Conservation (phyloP, 1,139 yeast species). For the Hyphopichia fennica region DNA sequence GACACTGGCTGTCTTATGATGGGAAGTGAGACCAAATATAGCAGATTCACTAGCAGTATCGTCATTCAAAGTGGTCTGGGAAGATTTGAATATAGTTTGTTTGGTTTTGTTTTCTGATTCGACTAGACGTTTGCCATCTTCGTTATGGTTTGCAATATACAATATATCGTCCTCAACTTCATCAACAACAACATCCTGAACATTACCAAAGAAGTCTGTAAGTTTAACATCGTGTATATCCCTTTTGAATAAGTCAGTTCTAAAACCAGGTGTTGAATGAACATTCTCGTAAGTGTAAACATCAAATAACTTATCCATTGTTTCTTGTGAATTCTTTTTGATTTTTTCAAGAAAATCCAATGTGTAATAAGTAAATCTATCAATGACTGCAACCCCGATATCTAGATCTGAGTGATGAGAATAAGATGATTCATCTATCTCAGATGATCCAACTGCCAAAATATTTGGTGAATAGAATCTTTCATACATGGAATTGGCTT, state of each 20-base stretch:
- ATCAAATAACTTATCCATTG: conserved; percentile 80
- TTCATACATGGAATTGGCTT: conserved; percentile 97
- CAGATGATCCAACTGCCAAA: conserved; percentile 92
- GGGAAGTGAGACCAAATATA: not conserved
- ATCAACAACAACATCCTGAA: conserved; percentile 78
- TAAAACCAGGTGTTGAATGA: conserved; percentile 89
- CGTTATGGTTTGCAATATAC: conserved; percentile 29
- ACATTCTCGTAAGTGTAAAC: conserved; percentile 82
- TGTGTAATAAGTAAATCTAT: conserved; percentile 89
- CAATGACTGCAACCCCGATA: conserved; percentile 97
- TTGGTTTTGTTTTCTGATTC: not conserved
- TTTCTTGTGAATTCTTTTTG: conserved; percentile 68
- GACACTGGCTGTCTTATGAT: not conserved
- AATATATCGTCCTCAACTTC: conserved; percentile 48
- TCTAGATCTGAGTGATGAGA: conserved; percentile 96
- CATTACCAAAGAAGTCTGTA: conserved; percentile 94
- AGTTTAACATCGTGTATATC: conserved; percentile 69
- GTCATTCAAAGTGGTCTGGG: not conserved
- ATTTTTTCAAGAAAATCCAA: conserved; percentile 84
- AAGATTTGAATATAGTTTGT: conserved; percentile 1
- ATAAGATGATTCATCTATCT: conserved; percentile 83
- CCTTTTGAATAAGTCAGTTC: conserved; percentile 74
- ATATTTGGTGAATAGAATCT: conserved; percentile 91
- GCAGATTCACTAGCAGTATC: not conserved
- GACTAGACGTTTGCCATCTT: conserved; percentile 14